Base-by-base conservation (phyloP, 1,139 yeast species). In the Candida tetrigidarum region DNA sequence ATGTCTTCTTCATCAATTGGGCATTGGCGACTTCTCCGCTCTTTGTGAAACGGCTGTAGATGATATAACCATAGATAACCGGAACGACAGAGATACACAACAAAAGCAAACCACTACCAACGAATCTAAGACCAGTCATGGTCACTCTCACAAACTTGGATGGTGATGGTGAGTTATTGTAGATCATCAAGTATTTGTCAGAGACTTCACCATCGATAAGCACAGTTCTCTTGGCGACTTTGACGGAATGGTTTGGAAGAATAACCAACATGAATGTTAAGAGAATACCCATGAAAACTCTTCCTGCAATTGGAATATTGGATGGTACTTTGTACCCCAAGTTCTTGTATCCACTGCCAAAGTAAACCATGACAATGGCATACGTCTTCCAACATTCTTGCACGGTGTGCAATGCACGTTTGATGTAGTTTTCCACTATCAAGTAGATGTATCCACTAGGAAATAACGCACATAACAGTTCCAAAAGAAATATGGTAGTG, bases 21-120 rank as follows among this genome's bases (percentile, higher is more conserved):
- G 39, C 39, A 25, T 36, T 36, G 8, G 7, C 39, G 10, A 25
- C 12, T 36, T 36, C 39, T 11, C 39, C 39, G 25, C 39, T 36
- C 26, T 36, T 36, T 5, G 10, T 16, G 14, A 36, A 36, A 12
- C 39, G 18, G 29, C 14, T 36, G 12, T 36, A 36, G 20, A 36
- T 36, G 10, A 36, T 26, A 18, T 12, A 23, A 9, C 39, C 39
- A 25, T 36, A 36, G 10, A 36, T 11, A 5, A 25, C 9, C 12
- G 39, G 39, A 3, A 36, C 29, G 7, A 36, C 29, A 8, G 20
- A 25, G 22, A 36, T 25, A 15, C 29, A 15, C 19, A 36, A 23
- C 11, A 36, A 36, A 16, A 25, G 39, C n/a, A 36, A 36, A 2
- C 29, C 29, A 15, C 39, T 25, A 15, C 39, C 39, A 26, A 36